Conservation (phyloP, 306 rosid genomes). For the Citrullus mucosospermus region DNA sequence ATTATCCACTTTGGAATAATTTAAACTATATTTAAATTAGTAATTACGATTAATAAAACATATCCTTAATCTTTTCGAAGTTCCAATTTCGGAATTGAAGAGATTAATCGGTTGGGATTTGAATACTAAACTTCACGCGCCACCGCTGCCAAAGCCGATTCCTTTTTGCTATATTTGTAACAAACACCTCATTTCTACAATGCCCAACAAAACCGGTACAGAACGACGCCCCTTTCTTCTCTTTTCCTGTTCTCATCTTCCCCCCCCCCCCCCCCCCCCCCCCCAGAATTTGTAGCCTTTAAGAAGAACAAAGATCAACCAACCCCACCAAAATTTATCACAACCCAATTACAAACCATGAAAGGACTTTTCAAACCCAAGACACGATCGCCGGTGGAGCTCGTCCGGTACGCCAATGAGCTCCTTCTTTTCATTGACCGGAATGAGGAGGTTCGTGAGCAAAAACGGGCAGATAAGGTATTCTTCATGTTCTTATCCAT, state of each 20-base stretch:
- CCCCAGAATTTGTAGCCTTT: background rate
- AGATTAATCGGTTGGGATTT: background rate
- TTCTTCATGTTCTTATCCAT: background rate
- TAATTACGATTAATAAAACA: too few relatives aligned
- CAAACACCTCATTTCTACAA: conserved; percentile 1
- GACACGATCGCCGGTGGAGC: conserved; percentile 25
- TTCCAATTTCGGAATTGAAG: too few relatives aligned
- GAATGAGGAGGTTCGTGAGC: conserved; percentile 12
- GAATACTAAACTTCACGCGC: background rate
- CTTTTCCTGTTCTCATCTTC: background rate
- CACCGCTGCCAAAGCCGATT: background rate
- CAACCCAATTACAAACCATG: conserved; percentile 8
- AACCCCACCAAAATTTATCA: background rate
- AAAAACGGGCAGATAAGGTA: conserved; percentile 46
- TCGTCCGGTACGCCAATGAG: conserved; percentile 26
- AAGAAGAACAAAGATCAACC: background rate
- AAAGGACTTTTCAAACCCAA: conserved; percentile 34
- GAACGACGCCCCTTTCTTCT: background rate
- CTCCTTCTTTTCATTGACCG: conserved; percentile 22
- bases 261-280: background rate
- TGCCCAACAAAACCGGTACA: conserved; percentile 14
- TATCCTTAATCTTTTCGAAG: too few relatives aligned
- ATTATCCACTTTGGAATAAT: too few relatives aligned
- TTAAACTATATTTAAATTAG: too few relatives aligned
- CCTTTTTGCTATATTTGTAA: conserved; percentile 4